Percentiles rank a stretch among this genome's conserved stretches.
These are phyloP conservation scores for Spencermartinsiella ligniputridi DNA, from an alignment of 1,139 yeast species.

Conservation along the genomic window DNA sequence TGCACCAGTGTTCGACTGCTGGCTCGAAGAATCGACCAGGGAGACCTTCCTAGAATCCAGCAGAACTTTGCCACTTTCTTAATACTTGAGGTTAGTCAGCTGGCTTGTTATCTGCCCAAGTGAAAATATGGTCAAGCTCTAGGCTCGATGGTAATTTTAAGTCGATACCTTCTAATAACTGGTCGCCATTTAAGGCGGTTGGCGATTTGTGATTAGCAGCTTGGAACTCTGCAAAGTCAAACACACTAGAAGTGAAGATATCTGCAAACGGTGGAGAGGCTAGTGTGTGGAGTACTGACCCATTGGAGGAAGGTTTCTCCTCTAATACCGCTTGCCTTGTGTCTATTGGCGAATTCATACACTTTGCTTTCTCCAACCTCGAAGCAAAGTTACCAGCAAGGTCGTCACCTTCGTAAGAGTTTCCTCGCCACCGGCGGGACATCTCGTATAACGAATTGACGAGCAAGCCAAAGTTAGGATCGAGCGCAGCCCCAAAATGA, in stretches of 20 bases:
- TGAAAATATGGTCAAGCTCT: constrained; percentile 4
- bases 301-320: constrained; percentile 1
- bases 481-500: constrained; percentile 16
- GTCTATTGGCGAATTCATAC: constrained; percentile 6
- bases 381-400: constrained; percentile 8
- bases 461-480: constrained; percentile 11
- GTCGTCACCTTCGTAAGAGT: constrained; percentile 2
- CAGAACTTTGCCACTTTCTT: too few relatives aligned
- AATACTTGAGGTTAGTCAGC: too few relatives aligned
- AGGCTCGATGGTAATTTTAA: constrained; percentile 1
- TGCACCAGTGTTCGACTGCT: too few relatives aligned
- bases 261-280: constrained; percentile 11
- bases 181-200: not conserved
- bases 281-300: constrained; percentile 6
- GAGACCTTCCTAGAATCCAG: too few relatives aligned
- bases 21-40: too few relatives aligned
- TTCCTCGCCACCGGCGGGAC: constrained; percentile 21
- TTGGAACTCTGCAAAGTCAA: not conserved
- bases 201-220: not conserved
- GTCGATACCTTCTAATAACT: not conserved
- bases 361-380: constrained; percentile 4
- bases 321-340: constrained; percentile 7
- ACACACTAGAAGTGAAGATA: not conserved
- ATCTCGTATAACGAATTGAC: constrained; percentile 18
- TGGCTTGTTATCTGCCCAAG: not conserved